Evolutionary conservation across 352 stramenopile species (phyloP).

Genomic region (Phytophthora pistaciae): DNA sequence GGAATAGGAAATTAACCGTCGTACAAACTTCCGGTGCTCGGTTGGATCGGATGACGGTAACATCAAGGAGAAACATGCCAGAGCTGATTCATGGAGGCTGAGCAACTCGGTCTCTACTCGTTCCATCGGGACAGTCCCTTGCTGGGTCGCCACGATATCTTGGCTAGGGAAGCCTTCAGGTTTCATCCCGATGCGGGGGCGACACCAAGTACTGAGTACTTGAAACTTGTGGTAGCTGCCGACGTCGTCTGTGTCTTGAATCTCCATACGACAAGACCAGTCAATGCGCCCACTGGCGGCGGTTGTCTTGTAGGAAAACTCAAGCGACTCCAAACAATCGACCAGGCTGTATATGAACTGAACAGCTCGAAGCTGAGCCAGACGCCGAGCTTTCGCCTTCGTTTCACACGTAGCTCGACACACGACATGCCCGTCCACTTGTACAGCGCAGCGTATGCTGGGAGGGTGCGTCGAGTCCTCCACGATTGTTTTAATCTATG

Average conservation of each 20-base stretch:
- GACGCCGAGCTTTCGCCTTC: not conserved
- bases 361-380: not conserved
- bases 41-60: not conserved
- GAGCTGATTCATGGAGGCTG: not conserved
- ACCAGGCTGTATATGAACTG: not conserved
- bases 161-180: not conserved
- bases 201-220: not conserved
- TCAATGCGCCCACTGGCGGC: not conserved
- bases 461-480: not conserved
- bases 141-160: not conserved
- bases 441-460: not conserved
- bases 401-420: not conserved
- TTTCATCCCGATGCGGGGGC: not conserved
- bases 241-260: not conserved
- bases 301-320: not conserved
- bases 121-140: not conserved
- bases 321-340: not conserved
- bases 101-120: not conserved
- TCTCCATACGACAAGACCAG: not conserved
- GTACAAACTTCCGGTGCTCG: not conserved
- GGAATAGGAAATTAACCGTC: not conserved
- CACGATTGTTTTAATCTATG: not conserved
- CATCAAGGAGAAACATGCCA: not conserved
- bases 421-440: not conserved
- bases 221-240: not conserved